These are phyloP conservation scores for Agrostemma githago DNA, from an alignment of 148 eudicot species.

Conservation along the genomic window DNA sequence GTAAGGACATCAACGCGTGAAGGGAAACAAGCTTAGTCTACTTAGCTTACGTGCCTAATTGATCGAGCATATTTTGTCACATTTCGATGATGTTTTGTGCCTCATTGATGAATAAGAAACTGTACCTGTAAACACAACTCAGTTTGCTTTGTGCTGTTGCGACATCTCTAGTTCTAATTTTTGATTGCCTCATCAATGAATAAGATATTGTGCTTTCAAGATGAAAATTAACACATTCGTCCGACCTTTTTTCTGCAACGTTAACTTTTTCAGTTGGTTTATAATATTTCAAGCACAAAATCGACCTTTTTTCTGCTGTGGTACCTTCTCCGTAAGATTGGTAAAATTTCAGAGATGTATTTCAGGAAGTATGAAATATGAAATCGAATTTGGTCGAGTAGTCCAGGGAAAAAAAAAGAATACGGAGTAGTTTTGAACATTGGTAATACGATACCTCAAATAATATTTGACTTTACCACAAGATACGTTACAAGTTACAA, in stretches of 20 bases:
- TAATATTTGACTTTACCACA: background rate
- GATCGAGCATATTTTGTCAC: background rate
- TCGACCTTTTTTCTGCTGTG: background rate
- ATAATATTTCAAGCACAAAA: no score
- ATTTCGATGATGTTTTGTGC: conserved; percentile 4
- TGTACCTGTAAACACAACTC: conserved; percentile 9
- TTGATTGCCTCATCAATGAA: background rate
- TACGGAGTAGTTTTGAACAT: background rate
- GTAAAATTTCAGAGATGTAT: background rate
- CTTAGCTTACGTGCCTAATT: conserved; percentile 26
- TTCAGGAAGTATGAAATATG: background rate
- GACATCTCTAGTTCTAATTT: background rate
- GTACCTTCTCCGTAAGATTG: background rate
- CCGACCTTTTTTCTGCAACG: no score
- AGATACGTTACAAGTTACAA: background rate
- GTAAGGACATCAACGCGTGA: conserved; percentile 53
- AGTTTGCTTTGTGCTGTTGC: conserved; percentile 10
- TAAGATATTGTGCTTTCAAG: no score
- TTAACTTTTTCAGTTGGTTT: no score
- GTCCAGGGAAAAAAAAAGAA: background rate
- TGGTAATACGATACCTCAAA: background rate
- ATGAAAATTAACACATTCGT: no score
- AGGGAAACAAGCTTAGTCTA: conserved; percentile 39
- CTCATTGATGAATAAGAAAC: conserved; percentile 24
- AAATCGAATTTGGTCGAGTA: background rate